These are phyloP conservation scores for Cicer bijugum DNA, from an alignment of 306 rosid genomes.

Conservation along the genomic window DNA sequence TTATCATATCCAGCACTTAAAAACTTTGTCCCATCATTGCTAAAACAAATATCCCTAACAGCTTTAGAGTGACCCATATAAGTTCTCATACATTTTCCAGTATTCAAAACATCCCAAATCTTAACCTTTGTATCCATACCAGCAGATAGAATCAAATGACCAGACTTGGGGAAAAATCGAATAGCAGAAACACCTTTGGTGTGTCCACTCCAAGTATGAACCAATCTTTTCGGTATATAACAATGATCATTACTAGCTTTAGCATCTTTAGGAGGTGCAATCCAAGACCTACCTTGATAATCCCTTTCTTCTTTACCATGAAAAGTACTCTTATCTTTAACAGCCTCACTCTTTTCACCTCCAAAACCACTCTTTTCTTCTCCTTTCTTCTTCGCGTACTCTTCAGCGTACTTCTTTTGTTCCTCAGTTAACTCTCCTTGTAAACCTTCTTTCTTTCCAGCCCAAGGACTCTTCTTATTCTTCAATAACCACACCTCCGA, in stretches of 20 bases:
- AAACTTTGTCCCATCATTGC: conserved; percentile 86
- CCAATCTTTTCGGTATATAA: conserved; percentile 92
- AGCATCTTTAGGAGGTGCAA: conserved; percentile 89
- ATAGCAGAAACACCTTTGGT: conserved; percentile 94
- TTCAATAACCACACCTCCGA: conserved; percentile 76
- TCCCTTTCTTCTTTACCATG: conserved; percentile 96
- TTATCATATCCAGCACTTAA: conserved; percentile 92
- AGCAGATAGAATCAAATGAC: conserved; percentile 90
- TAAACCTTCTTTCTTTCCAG: conserved; percentile 86
- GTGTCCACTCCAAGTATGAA: conserved; percentile 99
- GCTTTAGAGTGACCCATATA: conserved; percentile 94
- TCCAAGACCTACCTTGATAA: conserved; percentile 99
- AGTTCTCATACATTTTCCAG: conserved; percentile 97
- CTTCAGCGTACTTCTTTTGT: conserved; percentile 91
- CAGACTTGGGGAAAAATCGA: conserved; percentile 84
- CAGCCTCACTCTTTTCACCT: conserved; percentile 76
- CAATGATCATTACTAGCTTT: conserved; percentile 89
- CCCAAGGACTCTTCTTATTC: conserved; percentile 94
- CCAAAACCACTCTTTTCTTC: conserved; percentile 76
- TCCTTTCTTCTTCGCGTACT: conserved; percentile 93
- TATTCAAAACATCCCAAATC: conserved; percentile 97
- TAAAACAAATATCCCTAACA: conserved; percentile 88
- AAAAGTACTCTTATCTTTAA: conserved; percentile 80
- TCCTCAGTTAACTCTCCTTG: conserved; percentile 80
- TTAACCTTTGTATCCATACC: conserved; percentile 93